These are phyloP conservation scores for Lachnellula arida DNA, from an alignment of 2,329 filamentous ascomycete species.

Conservation along the genomic window DNA sequence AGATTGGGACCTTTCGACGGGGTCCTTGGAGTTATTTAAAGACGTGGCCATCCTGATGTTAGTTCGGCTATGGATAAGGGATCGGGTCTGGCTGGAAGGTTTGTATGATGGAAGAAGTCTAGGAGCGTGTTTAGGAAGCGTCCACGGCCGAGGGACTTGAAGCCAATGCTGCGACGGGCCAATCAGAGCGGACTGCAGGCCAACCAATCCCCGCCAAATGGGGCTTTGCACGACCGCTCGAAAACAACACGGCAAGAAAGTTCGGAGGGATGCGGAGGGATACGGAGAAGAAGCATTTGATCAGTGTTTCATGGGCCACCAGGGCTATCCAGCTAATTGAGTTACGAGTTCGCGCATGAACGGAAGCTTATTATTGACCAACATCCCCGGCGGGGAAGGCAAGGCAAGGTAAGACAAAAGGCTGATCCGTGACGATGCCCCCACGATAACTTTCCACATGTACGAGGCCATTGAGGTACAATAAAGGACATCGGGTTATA, in stretches of 20 bases:
- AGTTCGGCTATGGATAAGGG: slow-evolving; percentile 10
- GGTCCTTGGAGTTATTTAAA: slow-evolving; percentile 24
- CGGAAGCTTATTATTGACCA: background rate
- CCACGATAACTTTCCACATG: no score
- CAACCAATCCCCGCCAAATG: slow-evolving; percentile 5
- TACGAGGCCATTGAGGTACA: no score
- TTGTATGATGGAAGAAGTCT: slow-evolving; percentile 4
- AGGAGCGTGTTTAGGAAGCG: background rate
- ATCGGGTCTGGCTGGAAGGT: slow-evolving; percentile 6
- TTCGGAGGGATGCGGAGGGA: slow-evolving; percentile 19
- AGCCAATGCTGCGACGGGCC: background rate
- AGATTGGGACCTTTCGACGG: slow-evolving; percentile 25
- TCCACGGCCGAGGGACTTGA: slow-evolving; percentile 5
- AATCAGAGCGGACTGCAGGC: slow-evolving; percentile 1
- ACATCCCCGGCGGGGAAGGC: background rate
- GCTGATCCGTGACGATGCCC: no score
- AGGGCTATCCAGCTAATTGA: no score
- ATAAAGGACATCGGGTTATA: background rate
- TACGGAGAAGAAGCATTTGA: background rate
- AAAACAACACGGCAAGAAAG: slow-evolving; percentile 20
- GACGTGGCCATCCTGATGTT: slow-evolving; percentile 13
- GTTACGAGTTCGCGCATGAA: background rate
- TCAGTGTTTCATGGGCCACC: no score
- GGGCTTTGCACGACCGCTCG: slow-evolving; percentile 7
- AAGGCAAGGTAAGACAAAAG: background rate